Percentiles rank a stretch among this genome's conserved stretches.
Evolutionary conservation across 345 rosid genomes (phyloP).

Genomic region (Pelargonium nanum): DNA sequence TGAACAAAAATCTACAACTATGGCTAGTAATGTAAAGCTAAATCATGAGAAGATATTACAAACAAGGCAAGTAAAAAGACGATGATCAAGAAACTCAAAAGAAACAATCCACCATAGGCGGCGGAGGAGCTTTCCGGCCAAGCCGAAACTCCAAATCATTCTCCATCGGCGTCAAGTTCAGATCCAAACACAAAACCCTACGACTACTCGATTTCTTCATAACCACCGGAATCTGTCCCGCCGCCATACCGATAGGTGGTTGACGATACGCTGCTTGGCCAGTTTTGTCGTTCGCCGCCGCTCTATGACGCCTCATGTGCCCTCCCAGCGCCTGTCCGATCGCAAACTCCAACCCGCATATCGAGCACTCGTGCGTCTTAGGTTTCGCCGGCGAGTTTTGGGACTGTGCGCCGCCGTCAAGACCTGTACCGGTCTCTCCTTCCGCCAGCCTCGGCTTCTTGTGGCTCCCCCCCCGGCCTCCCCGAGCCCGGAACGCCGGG

Average conservation of each 20-base stretch:
- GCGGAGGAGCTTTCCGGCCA: slow-evolving; percentile 15
- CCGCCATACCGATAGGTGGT: not conserved
- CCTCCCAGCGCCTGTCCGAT: slow-evolving; percentile 67
- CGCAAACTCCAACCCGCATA: slow-evolving; percentile 76
- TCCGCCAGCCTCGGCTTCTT: slow-evolving; percentile 37
- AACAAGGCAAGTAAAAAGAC: not conserved
- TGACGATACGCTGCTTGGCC: not conserved
- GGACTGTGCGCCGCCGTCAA: slow-evolving; percentile 2
- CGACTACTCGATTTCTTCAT: slow-evolving; percentile 34
- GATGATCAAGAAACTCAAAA: slow-evolving; percentile 11
- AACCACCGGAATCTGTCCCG: slow-evolving; percentile 13
- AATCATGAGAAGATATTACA: not conserved
- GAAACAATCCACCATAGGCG: slow-evolving; percentile 29
- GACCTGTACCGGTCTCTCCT: slow-evolving; percentile 3
- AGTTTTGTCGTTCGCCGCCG: not conserved
- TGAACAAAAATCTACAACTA: not conserved
- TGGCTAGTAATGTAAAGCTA: not conserved
- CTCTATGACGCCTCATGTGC: slow-evolving; percentile 61
- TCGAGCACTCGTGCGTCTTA: slow-evolving; percentile 73
- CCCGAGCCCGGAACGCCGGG: slow-evolving; percentile 54
- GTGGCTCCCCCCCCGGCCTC: slow-evolving; percentile 68
- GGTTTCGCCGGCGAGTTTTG: slow-evolving; percentile 27
- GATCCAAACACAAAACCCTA: slow-evolving; percentile 42
- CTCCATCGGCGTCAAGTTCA: slow-evolving; percentile 64
- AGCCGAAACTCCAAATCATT: slow-evolving; percentile 41